These are phyloP conservation scores for Termitomyces sp. DNA, from an alignment of 768 basidiomycete genomes.

Conservation along the genomic window DNA sequence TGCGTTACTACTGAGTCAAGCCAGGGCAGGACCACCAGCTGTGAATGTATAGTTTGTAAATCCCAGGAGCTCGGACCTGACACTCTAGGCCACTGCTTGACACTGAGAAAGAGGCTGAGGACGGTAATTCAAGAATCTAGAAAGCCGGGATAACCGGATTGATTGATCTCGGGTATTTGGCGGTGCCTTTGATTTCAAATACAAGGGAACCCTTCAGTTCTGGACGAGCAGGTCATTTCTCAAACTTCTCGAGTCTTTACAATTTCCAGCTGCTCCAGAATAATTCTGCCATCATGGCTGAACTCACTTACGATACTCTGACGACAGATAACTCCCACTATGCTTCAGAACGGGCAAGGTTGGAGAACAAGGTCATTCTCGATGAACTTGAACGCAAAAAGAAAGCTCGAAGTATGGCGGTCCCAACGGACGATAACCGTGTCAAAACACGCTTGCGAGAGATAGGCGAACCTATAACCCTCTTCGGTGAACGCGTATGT, in stretches of 20 bases:
- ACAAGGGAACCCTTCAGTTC: not conserved
- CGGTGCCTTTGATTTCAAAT: not conserved
- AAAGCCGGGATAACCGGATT: not conserved
- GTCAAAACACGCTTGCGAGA: conserved; percentile 88
- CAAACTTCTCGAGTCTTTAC: not conserved
- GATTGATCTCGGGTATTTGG: not conserved
- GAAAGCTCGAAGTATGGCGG: conserved; percentile 87
- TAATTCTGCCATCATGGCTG: conserved; percentile 48
- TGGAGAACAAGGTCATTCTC: conserved; percentile 84
- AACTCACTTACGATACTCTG: conserved; percentile 72
- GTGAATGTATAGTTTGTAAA: too few species aligned
- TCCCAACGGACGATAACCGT: conserved; percentile 94
- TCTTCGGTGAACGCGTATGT: conserved; percentile 96
- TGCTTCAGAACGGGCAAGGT: conserved; percentile 68
- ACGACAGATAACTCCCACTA: conserved; percentile 76
- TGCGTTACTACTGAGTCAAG: not conserved
- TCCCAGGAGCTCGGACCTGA: too few species aligned
- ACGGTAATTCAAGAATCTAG: too few species aligned
- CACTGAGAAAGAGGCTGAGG: too few species aligned
- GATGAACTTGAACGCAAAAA: conserved; percentile 98
- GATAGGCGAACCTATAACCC: conserved; percentile 94
- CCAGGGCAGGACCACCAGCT: too few species aligned
- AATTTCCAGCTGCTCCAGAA: not conserved
- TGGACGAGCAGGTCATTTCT: not conserved
- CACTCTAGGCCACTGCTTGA: not conserved